phyloP scores from a whole-genome alignment of 1,284 basidiomycete genomes.

The Termitomyces sp. region DNA sequence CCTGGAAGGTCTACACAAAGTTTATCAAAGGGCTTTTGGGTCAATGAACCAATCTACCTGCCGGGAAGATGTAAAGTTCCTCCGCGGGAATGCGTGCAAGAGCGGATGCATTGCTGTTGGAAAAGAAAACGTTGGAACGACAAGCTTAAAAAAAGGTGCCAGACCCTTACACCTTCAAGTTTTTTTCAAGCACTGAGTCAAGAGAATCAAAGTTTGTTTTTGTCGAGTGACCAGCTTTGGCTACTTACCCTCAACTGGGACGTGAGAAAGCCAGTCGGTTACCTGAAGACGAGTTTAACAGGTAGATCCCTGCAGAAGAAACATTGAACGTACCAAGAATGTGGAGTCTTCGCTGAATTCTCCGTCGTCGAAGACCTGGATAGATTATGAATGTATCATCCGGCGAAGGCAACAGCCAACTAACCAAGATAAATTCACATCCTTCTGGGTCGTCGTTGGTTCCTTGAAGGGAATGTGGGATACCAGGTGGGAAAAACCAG shows the following conservation, averaged over 20 bases:
- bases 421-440: constrained; percentile 65
- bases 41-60: constrained; percentile 30
- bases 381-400: not conserved
- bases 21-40: constrained; percentile 18
- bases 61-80: constrained; percentile 67
- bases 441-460: constrained; percentile 52
- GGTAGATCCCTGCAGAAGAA: constrained; percentile 5
- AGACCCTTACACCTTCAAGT: constrained; percentile 48
- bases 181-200: constrained; percentile 56
- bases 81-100: constrained; percentile 55
- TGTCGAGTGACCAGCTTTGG: not conserved
- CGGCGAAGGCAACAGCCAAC: constrained; percentile 15
- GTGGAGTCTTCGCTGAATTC: constrained; percentile 64
- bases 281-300: constrained; percentile 30
- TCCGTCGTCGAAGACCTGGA: constrained; percentile 60
- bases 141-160: not conserved
- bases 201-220: not conserved
- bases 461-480: constrained; percentile 65
- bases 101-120: constrained; percentile 35
- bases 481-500: constrained; percentile 69
- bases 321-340: constrained; percentile 44
- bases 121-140: not conserved
- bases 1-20: constrained; percentile 31
- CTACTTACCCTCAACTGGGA: constrained; percentile 40
- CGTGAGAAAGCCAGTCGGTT: constrained; percentile 64